Conservation (phyloP, 352 stramenopile genomes). For the Phytopythium cucurbitacearum region DNA sequence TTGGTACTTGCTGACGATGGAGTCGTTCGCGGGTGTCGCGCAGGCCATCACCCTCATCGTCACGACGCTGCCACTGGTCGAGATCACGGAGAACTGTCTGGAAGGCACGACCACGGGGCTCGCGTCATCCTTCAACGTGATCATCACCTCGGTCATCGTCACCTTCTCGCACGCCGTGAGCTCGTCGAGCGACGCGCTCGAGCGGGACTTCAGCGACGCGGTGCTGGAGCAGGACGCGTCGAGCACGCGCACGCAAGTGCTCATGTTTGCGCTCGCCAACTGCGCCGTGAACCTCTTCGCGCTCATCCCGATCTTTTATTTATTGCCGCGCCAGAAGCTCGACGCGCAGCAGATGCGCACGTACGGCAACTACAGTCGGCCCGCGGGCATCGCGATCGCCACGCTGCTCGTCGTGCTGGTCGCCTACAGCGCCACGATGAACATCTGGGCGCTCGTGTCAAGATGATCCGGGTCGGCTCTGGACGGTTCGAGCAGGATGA, state of each 20-base stretch:
- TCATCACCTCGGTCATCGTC: conserved; percentile 57
- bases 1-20: conserved; percentile 45
- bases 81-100: conserved; percentile 71
- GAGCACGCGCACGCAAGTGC: conserved; percentile 26
- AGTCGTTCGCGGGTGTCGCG: conserved; percentile 39
- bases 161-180: conserved; percentile 59
- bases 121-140: conserved; percentile 51
- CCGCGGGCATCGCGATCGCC: conserved; percentile 29
- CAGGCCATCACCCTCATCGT: conserved; percentile 36
- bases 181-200: conserved; percentile 34
- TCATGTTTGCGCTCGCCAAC: conserved; percentile 41
- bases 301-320: conserved; percentile 55
- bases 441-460: conserved; percentile 25
- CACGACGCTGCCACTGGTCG: conserved; percentile 56
- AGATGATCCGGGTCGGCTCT: too few species aligned
- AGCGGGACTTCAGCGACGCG: conserved; percentile 27
- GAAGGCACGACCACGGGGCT: conserved; percentile 67
- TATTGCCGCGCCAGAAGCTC: conserved; percentile 62
- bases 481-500: too few species aligned
- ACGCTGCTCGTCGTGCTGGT: conserved; percentile 39
- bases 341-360: conserved; percentile 60
- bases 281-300: conserved; percentile 47
- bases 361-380: conserved; percentile 41
- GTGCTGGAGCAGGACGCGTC: conserved; percentile 25
- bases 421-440: conserved; percentile 34